These are phyloP conservation scores for Amylocarpus encephaloides DNA, from an alignment of 2,329 filamentous ascomycete genomes.

Conservation along the genomic window DNA sequence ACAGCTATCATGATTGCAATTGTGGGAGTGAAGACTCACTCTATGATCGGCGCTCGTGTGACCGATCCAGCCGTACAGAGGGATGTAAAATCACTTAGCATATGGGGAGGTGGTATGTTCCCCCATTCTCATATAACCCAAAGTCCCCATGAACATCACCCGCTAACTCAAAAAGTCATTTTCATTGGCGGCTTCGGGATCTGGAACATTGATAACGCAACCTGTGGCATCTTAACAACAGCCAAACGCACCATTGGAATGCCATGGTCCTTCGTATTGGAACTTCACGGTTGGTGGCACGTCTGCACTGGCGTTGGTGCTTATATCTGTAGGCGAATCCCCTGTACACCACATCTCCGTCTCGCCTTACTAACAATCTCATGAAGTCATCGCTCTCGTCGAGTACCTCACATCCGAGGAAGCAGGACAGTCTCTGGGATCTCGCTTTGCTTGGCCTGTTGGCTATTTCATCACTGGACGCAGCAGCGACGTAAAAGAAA, in stretches of 20 bases:
- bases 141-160: not conserved
- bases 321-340: slow-evolving; percentile 26
- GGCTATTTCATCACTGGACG: slow-evolving; percentile 17
- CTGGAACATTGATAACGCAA: slow-evolving; percentile 52
- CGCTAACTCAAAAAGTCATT: slow-evolving; percentile 18
- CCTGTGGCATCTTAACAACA: slow-evolving; percentile 42
- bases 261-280: slow-evolving; percentile 49
- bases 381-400: slow-evolving; percentile 29
- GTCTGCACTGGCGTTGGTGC: slow-evolving; percentile 51
- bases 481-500: not conserved
- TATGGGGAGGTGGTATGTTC: slow-evolving; percentile 24
- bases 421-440: slow-evolving; percentile 24
- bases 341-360: not conserved
- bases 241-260: slow-evolving; percentile 42
- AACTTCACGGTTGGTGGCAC: slow-evolving; percentile 61
- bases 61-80: slow-evolving; percentile 18
- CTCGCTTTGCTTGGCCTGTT: slow-evolving; percentile 28
- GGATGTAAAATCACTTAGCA: slow-evolving; percentile 21
- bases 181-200: slow-evolving; percentile 43
- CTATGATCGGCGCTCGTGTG: slow-evolving; percentile 24
- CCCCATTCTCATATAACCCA: not conserved
- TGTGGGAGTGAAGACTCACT: slow-evolving; percentile 23
- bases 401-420: slow-evolving; percentile 32
- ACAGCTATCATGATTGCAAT: slow-evolving; percentile 21
- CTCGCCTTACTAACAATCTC: not conserved